Evolutionary conservation across 2,329 filamentous ascomycete genomes (phyloP), one percentile per base, ranked within the genome.

Genomic region (Graphilbum fragrans): DNA sequence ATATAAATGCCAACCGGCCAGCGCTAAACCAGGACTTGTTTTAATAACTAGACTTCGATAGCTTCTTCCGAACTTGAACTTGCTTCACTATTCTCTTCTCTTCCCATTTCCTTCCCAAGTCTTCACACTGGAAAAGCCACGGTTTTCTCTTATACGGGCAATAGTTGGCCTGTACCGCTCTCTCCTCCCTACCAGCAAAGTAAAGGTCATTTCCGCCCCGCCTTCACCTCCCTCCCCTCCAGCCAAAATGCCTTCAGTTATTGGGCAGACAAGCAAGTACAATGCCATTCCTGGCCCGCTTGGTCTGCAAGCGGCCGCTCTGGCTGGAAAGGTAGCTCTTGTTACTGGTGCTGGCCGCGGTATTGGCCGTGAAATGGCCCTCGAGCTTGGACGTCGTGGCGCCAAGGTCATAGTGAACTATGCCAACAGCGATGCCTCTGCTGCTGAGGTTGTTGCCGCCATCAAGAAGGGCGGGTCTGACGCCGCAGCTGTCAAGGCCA

Each of bases 281-380:
- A 53, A 56, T 40, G 41, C 48, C 39, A 55, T 58, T 45, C 56
- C 56, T 5, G 56, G 56, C 18, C 56, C 56, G 3, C 50, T 58
- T 5, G 56, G 56, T 12, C 47, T 55, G 39, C 45, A 41, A 5
- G 47, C 55, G 9, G 54, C 54, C 35, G 54, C 55, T 5, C 45
- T 52, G 1, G 36, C 45, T n/a, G 50, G 50, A 27, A 52, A 52
- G 43, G 48, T 52, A 0, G 55, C 55, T 11, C 48, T 58, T 1
- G 54, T 58, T 9, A 58, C 55, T 3, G 55, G 55, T 9, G 51
- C 56, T 4, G 55, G 65, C 23, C 69, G 78, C 6, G 78, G 81
- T 51, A 70, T 79, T 37, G 74, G 72, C n/a, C 72, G 75, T 12
- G 72, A 75, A 47, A 65, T 80, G 19, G 73, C 73, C 8, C 73